Evolutionary conservation across 2,329 filamentous ascomycete species (phyloP), one percentile per base, ranked within the genome.

Genomic region (Myriosclerotinia duriaeana): DNA sequence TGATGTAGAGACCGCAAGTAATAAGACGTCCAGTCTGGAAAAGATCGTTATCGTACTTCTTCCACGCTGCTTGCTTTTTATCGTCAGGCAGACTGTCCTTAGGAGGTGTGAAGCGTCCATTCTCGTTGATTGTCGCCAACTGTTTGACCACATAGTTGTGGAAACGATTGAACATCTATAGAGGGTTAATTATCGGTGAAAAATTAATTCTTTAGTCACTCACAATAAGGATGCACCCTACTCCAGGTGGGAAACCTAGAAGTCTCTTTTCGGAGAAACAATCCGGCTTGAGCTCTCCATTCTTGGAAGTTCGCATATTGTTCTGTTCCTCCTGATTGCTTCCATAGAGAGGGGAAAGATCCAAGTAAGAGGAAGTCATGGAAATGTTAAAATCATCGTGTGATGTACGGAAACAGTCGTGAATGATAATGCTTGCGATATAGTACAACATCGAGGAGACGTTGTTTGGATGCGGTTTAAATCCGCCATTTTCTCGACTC

Each of bases 61-160:
- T 85, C 87, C 86, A 89, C 0, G 83, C 84, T 48, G 61, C 55
- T 61, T 79, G 78, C 55, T 78, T 76, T 46, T 81, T 79, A 46
- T 89, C 85, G 2, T 81, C 81, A 0, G 79, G 73, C 0, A 86
- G 79, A 0, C 78, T 74, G 8, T 79, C 76, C 0, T 79, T 72
- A 0, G 91, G 91, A 66, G 86, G 87, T 0, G 83, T 85, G 77
- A 97, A 97, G 26, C 90, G 85, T 15, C 87, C 88, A 44, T 86
- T 85, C 73, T 97, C 93, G 74, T 97, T 96, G 78, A 97, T 93
- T 20, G 83, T 80, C 0, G 90, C 89, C 11, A 97, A 80, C 68
- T 94, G 89, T 65, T 87, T 84, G 1, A 90, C 92, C 0, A 92
- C 86, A 69, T 95, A 84, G 78, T 97, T 97, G 78, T 97, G 93